Evolutionary conservation across 225 moss, liverwort and hornwort genomes (phyloP).

Genomic region (Pleurozium schreberi): DNA sequence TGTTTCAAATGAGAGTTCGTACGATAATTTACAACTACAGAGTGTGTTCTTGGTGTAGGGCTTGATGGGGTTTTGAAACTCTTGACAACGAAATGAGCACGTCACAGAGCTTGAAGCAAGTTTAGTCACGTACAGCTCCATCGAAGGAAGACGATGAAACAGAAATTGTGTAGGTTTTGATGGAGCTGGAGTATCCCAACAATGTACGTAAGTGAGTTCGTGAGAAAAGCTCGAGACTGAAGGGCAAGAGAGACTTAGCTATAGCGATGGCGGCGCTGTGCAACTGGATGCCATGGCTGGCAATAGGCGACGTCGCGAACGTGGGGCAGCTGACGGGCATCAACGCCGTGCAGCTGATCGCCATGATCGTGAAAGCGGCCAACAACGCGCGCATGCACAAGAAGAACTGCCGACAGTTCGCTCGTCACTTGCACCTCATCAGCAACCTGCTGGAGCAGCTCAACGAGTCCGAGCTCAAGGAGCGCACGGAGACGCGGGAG

Average conservation of each 20-base stretch:
- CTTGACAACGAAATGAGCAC: neutral
- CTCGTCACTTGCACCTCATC: constrained; percentile 79
- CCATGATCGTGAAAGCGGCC: constrained; percentile 63
- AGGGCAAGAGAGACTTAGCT: neutral
- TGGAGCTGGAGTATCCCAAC: neutral
- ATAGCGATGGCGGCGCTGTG: constrained; percentile 18
- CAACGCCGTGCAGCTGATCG: constrained; percentile 63
- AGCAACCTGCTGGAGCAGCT: constrained; percentile 74
- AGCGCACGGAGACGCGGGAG: constrained; percentile 71
- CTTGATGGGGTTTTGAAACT: neutral
- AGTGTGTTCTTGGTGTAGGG: neutral
- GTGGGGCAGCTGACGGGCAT: constrained; percentile 54
- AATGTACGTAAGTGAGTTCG: neutral
- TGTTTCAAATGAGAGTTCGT: neutral
- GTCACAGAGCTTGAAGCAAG: neutral
- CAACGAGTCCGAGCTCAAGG: constrained; percentile 57
- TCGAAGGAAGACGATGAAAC: neutral
- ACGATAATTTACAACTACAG: too few relatives aligned
- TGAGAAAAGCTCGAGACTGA: neutral
- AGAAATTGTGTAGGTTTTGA: neutral
- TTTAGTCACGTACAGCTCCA: neutral
- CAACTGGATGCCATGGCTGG: constrained; percentile 67
- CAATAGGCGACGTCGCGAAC: constrained; percentile 68
- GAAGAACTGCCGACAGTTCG: constrained; percentile 82
- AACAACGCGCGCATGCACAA: constrained; percentile 93